Conservation (phyloP, 306 rosid species). For the Prunus mira region DNA sequence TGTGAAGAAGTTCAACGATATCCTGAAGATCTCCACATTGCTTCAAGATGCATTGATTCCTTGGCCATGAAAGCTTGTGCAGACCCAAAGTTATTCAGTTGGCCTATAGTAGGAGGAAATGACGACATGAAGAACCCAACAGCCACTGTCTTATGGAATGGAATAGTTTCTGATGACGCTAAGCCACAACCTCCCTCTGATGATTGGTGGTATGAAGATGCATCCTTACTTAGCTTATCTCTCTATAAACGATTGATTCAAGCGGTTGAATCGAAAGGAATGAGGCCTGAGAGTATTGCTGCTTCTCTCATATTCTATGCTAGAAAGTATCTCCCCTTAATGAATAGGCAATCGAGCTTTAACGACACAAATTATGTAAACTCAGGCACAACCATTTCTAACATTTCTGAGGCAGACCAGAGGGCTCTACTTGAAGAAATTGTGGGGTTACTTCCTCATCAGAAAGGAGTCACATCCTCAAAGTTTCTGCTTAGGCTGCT, state of each 20-base stretch:
- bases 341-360: constrained; percentile 62
- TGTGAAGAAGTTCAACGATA: constrained; percentile 59
- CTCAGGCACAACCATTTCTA: constrained; percentile 34
- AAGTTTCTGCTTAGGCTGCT: constrained; percentile 63
- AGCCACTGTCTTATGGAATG: constrained; percentile 45
- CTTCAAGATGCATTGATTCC: constrained; percentile 82
- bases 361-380: constrained; percentile 42
- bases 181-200: constrained; percentile 37
- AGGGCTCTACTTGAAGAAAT: constrained; percentile 63
- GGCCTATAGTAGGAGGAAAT: constrained; percentile 40
- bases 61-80: constrained; percentile 70
- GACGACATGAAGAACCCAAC: constrained; percentile 29
- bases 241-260: constrained; percentile 54
- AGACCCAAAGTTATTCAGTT: constrained; percentile 49
- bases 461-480: constrained; percentile 53
- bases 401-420: constrained; percentile 60
- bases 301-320: constrained; percentile 55
- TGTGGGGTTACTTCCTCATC: constrained; percentile 55
- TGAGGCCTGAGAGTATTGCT: constrained; percentile 61
- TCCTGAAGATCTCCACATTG: constrained; percentile 68
- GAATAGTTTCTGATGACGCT: constrained; percentile 35
- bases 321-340: constrained; percentile 54
- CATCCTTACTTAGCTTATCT: constrained; percentile 56
- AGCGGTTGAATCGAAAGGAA: constrained; percentile 63
- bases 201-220: constrained; percentile 83